phyloP scores from a whole-genome alignment of 2,329 filamentous ascomycete species.

The Verticillium klebahnii region DNA sequence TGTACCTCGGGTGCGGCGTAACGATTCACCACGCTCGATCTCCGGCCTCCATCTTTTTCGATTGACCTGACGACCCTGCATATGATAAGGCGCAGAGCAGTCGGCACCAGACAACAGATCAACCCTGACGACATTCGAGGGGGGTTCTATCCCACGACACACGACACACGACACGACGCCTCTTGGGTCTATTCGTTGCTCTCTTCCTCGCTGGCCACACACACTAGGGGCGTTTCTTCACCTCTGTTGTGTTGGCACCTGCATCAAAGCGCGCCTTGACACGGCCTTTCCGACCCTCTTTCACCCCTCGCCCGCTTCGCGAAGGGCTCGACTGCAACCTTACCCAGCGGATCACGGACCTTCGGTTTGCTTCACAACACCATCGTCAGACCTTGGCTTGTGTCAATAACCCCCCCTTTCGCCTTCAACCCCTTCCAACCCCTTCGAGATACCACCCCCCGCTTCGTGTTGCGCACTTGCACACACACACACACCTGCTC shows the following conservation, averaged over 20 bases:
- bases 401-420: neutral
- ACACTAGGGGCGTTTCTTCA: no score
- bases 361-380: neutral
- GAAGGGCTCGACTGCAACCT: neutral
- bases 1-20: no score
- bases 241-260: neutral
- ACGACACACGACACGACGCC: no score
- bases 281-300: neutral
- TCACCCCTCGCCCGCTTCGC: neutral
- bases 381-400: neutral
- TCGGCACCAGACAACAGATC: no score
- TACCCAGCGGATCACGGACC: neutral
- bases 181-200: no score
- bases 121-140: no score
- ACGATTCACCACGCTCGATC: no score
- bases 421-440: neutral
- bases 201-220: no score
- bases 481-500: neutral
- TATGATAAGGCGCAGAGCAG: no score
- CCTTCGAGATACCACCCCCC: neutral
- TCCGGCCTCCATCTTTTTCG: no score
- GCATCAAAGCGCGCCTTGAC: constrained; percentile 2
- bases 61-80: no score
- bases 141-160: no score
- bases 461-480: neutral